A percentile compares a stretch with the other conserved stretches of the same genome.
Evolutionary conservation across 2,329 filamentous ascomycete species (phyloP).

Genomic region (Thelonectria rubi): DNA sequence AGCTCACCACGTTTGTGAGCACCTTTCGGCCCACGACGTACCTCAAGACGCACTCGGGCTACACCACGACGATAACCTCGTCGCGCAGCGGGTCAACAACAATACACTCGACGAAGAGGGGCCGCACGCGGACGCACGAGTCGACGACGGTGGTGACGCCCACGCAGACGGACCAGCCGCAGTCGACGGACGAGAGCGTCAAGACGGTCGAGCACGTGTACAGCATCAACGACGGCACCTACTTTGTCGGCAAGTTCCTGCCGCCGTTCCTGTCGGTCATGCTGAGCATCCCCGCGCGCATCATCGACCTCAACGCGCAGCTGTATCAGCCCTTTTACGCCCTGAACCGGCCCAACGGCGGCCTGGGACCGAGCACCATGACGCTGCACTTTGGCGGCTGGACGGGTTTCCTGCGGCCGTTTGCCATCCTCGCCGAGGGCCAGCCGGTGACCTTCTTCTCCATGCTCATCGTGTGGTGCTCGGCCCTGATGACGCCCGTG

Average conservation of each 20-base stretch:
- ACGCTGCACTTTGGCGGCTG: conserved; percentile 53
- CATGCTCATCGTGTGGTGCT: conserved; percentile 40
- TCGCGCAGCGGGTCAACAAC: conserved; percentile 33
- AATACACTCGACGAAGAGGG: conserved; percentile 32
- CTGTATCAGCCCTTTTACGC: conserved; percentile 57
- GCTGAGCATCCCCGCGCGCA: conserved; percentile 53
- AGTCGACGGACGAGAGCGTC: conserved; percentile 20
- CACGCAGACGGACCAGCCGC: conserved; percentile 15
- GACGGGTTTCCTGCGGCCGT: conserved; percentile 48
- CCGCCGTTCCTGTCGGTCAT: conserved; percentile 53
- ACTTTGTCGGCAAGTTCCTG: conserved; percentile 56
- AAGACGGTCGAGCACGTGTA: conserved; percentile 29
- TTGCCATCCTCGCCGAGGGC: conserved; percentile 46
- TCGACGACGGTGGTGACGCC: conserved; percentile 30
- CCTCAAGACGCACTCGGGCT: conserved; percentile 16
- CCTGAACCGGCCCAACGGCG: conserved; percentile 51
- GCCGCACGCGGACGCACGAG: conserved; percentile 31
- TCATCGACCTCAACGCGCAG: conserved; percentile 55
- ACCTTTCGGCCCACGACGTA: conserved; percentile 31
- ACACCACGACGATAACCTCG: conserved; percentile 32
- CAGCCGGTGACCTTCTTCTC: conserved; percentile 39
- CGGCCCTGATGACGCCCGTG: conserved; percentile 34
- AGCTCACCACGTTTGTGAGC: conserved; percentile 26
- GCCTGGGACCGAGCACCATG: conserved; percentile 52
- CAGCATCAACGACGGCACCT: conserved; percentile 36